phyloP scores from a whole-genome alignment of 148 eudicot species.

The Arctostaphylos glauca region DNA sequence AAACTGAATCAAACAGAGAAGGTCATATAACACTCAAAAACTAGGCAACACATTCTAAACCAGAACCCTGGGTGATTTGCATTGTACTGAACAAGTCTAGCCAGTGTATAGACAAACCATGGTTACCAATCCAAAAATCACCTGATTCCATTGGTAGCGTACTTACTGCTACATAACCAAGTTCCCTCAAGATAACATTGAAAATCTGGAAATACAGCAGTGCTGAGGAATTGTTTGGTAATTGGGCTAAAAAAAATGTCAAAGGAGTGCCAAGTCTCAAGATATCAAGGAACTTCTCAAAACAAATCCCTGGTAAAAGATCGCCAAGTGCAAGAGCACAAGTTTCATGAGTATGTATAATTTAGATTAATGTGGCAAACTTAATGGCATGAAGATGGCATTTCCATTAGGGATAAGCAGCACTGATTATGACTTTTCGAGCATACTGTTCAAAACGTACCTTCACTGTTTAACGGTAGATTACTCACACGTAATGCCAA shows the following conservation, averaged over 20 bases:
- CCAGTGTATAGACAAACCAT: neutral
- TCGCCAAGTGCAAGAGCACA: neutral
- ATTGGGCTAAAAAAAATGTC: neutral
- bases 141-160: neutral
- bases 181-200: neutral
- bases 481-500: slow-evolving; percentile 31
- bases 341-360: neutral
- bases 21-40: neutral
- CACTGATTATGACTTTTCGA: neutral
- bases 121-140: neutral
- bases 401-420: neutral
- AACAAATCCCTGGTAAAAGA: neutral
- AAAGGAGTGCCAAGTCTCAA: neutral
- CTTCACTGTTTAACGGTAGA: slow-evolving; percentile 29
- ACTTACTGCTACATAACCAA: neutral
- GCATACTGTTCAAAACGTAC: slow-evolving; percentile 24
- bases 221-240: neutral
- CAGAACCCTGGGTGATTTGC: neutral
- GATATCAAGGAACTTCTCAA: neutral
- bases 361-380: neutral
- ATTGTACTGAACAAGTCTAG: neutral
- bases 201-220: neutral
- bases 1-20: neutral
- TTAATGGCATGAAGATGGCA: neutral
- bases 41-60: neutral